Percentiles rank a stretch among this genome's conserved stretches.
phyloP scores from a whole-genome alignment of 169 alveolate genomes.

The Plasmodium gaboni region DNA sequence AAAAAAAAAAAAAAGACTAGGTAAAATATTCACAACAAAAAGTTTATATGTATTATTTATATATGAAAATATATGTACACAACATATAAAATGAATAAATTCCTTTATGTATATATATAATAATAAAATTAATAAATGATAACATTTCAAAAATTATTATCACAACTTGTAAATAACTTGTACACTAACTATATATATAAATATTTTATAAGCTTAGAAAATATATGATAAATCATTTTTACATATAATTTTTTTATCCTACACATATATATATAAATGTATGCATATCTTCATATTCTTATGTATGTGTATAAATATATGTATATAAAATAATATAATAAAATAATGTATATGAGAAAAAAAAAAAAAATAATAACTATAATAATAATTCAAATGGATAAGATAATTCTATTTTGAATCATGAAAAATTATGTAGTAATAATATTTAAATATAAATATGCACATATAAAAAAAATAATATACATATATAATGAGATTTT shows the following conservation, averaged over 20 bases:
- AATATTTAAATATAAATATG: no score
- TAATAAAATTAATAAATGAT: not conserved
- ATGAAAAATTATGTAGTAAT: no score
- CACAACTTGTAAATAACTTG: constrained; percentile 54
- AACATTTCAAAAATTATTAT: constrained; percentile 44
- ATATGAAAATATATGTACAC: constrained; percentile 1
- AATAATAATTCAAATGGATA: no score
- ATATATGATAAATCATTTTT: constrained; percentile 53
- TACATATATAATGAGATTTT: not conserved
- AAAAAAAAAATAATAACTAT: not conserved
- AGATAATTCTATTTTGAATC: no score
- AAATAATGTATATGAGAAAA: not conserved
- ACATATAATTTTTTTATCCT: not conserved
- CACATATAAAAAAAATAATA: not conserved
- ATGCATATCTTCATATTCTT: not conserved
- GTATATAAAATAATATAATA: not conserved
- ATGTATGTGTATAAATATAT: not conserved
- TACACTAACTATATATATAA: constrained; percentile 23
- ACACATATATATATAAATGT: constrained; percentile 9
- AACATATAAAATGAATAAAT: not conserved
- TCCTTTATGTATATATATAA: not conserved
- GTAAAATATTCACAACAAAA: not conserved
- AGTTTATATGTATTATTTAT: not conserved
- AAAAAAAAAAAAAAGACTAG: not conserved
- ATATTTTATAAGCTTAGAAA: constrained; percentile 41